A percentile compares a stretch with the other conserved stretches of the same genome.
Evolutionary conservation across 2,329 filamentous ascomycete species (phyloP).

Genomic region (Sclerotinia minor): DNA sequence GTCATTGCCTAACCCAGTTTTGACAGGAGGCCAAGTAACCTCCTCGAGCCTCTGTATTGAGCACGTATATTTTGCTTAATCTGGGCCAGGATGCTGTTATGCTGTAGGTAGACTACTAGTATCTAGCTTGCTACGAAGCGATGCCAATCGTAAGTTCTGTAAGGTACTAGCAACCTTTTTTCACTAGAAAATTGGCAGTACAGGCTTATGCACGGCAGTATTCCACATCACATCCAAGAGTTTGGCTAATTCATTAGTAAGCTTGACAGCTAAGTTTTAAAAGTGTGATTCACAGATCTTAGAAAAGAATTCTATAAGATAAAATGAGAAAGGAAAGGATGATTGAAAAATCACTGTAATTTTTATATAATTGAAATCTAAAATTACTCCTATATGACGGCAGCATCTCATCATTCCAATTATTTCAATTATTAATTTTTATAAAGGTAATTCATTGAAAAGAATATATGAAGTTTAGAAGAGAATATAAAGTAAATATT

Average conservation of each 20-base stretch:
- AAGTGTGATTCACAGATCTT: background rate
- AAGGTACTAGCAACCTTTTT: background rate
- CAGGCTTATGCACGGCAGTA: background rate
- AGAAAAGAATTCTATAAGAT: background rate
- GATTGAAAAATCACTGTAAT: no score
- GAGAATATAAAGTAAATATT: no score
- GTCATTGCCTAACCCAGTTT: slow-evolving; percentile 36
- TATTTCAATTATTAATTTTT: no score
- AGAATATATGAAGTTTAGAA: no score
- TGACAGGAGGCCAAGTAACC: background rate
- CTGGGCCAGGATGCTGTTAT: background rate
- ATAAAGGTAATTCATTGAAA: no score
- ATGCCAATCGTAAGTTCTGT: background rate
- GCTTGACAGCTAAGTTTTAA: background rate
- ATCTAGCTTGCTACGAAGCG: background rate
- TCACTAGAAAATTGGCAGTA: background rate
- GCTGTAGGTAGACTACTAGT: background rate
- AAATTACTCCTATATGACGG: no score
- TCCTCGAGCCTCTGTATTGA: background rate
- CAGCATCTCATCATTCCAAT: no score
- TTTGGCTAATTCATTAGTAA: background rate
- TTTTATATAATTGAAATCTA: no score
- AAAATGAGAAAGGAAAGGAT: no score
- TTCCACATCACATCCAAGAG: background rate
- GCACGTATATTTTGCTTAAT: background rate